Conservation (phyloP, 768 basidiomycete genomes). For the Kockovaella imperatae region DNA sequence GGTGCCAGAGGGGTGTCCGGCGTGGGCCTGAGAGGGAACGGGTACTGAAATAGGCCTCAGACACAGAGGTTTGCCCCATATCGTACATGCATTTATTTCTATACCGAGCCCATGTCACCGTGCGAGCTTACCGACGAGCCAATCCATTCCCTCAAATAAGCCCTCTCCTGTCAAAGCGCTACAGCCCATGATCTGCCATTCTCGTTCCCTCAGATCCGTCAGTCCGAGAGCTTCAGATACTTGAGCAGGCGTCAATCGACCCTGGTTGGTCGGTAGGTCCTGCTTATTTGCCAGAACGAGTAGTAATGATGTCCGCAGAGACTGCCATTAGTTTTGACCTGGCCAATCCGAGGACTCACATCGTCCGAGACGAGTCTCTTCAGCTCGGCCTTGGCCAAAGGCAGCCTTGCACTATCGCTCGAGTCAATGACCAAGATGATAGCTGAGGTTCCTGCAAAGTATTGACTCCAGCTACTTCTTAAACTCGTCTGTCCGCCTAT, state of each 20-base stretch:
- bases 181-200: slow-evolving; percentile 44
- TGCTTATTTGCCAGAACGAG: slow-evolving; percentile 45
- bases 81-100: not conserved
- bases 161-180: slow-evolving; percentile 39
- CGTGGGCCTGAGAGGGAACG: slow-evolving; percentile 38
- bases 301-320: slow-evolving; percentile 32
- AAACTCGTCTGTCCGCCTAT: slow-evolving; percentile 44
- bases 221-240: slow-evolving; percentile 43
- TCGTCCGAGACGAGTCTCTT: slow-evolving; percentile 40
- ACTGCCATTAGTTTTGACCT: slow-evolving; percentile 7
- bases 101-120: not conserved
- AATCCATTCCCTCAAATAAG: slow-evolving; percentile 43
- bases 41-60: no score
- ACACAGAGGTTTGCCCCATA: no score
- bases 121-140: slow-evolving; percentile 36
- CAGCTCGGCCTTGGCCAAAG: slow-evolving; percentile 40
- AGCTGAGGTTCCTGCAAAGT: slow-evolving; percentile 40
- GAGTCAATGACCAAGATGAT: slow-evolving; percentile 45
- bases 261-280: slow-evolving; percentile 37
- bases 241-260: slow-evolving; percentile 40
- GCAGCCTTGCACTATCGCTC: slow-evolving; percentile 36
- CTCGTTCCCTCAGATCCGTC: slow-evolving; percentile 41
- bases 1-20: slow-evolving; percentile 20
- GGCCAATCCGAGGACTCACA: slow-evolving; percentile 15
- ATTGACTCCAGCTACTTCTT: slow-evolving; percentile 40